Evolutionary conservation across 495 filamentous ascomycete species (phyloP), one percentile per base, ranked within the genome.

Genomic region (Neurospora sp.): DNA sequence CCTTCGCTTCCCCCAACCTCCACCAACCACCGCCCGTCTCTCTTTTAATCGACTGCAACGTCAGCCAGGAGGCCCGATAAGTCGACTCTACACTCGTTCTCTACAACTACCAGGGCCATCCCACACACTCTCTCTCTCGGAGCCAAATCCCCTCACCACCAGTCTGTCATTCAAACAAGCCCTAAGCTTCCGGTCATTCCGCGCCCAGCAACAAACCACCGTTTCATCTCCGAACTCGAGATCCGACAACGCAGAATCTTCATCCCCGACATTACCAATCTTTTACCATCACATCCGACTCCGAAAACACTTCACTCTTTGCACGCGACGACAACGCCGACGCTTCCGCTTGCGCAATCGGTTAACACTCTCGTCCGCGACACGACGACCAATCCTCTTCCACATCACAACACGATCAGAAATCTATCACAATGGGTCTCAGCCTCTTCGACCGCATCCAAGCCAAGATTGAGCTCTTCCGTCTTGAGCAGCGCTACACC

Each of bases 401-500:
- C 72, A 73, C 38, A 12, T 16, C 14, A 31, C 40, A 42, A 31
- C 66, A 11, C 11, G 6, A 46, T 40, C 41, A 69, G 35, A 42
- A 59, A 72, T 53, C 71, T 44, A 0, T 68, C 76, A 82, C 40
- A 72, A 82, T 85, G 78, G 80, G 80, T 37, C 78, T 80, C 75
- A 81, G 78, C 72, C 40, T 88, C 75, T 46, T 89, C 73, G 84
- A 88, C 35, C 83, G 83, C 77, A 82, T 86, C 78, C 85, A 88
- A 75, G 83, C 85, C 70, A 89, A 91, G 84, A 86, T 94, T 75
- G 93, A 97, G 86, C 89, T 97, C 78, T 96, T 94, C 86, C 92
- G 93, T 40, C 89, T 98, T 73, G 94, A 98, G 83, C 91, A 97
- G 83, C 89, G 93, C 68, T 98, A 98, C 85, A 94, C 93, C 41